Conservation (phyloP, 2,329 filamentous ascomycete genomes). For the Fusarium sublunatum region DNA sequence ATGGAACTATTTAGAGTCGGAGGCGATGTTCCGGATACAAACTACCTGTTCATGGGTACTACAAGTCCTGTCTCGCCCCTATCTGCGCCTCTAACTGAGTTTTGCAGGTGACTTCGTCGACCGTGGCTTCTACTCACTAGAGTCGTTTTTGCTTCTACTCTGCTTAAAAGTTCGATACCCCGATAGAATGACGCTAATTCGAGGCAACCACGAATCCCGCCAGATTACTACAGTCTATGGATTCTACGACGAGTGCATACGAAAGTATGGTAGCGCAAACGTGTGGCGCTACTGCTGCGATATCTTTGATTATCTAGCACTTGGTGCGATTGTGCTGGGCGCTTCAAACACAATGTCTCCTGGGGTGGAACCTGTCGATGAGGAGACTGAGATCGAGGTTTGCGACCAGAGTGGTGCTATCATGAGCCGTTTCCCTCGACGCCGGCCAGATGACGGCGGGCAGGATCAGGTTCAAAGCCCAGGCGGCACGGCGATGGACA, state of each 20-base stretch:
- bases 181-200: conserved; percentile 94
- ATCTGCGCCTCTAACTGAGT: conserved; percentile 21
- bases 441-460: conserved; percentile 45
- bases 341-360: conserved; percentile 73
- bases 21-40: conserved; percentile 93
- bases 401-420: conserved; percentile 85
- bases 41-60: conserved; percentile 95
- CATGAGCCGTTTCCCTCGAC: conserved; percentile 76
- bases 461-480: conserved; percentile 47
- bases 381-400: conserved; percentile 92
- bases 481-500: conserved; percentile 45
- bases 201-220: conserved; percentile 94
- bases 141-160: conserved; percentile 94
- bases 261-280: conserved; percentile 96
- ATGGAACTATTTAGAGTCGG: conserved; percentile 97
- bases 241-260: conserved; percentile 96
- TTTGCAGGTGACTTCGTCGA: conserved; percentile 90
- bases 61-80: not conserved
- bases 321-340: conserved; percentile 91
- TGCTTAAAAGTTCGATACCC: conserved; percentile 98
- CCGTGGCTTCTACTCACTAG: conserved; percentile 96
- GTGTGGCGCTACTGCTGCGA: conserved; percentile 98
- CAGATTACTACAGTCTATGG: conserved; percentile 98
- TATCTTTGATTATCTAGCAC: conserved; percentile 94
- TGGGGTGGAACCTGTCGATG: conserved; percentile 65